These are phyloP conservation scores for Neospermospora avenae DNA, from an alignment of 2,329 filamentous ascomycete genomes.

Conservation along the genomic window DNA sequence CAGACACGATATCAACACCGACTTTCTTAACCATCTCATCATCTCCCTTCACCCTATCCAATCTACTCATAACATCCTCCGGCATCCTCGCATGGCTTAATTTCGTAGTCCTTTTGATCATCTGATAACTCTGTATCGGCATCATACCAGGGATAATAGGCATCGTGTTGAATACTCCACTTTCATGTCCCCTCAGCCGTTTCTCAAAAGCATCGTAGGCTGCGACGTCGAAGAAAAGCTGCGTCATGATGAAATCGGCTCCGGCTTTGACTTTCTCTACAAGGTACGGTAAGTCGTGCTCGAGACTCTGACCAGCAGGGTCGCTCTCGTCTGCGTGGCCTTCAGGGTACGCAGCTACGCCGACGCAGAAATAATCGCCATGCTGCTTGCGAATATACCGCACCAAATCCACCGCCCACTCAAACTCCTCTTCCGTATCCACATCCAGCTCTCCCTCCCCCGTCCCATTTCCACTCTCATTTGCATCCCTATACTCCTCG, in stretches of 20 bases:
- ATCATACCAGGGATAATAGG: conserved; percentile 93
- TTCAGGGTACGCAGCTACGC: conserved; percentile 92
- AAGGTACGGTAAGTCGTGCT: conserved; percentile 82
- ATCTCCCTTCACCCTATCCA: conserved; percentile 72
- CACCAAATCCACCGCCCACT: conserved; percentile 85
- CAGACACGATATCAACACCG: conserved; percentile 77
- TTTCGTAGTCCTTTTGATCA: conserved; percentile 90
- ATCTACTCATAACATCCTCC: conserved; percentile 61
- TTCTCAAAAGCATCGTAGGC: conserved; percentile 80
- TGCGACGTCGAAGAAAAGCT: conserved; percentile 88
- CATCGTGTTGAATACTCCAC: conserved; percentile 79
- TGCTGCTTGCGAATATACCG: conserved; percentile 81
- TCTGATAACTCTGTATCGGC: conserved; percentile 97
- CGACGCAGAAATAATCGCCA: conserved; percentile 94
- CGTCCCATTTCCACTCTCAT: conserved; percentile 48
- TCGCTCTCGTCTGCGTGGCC: conserved; percentile 90
- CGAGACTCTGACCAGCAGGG: conserved; percentile 64
- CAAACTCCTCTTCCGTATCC: conserved; percentile 60
- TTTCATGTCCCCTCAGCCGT: conserved; percentile 73
- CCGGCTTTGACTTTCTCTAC: conserved; percentile 89
- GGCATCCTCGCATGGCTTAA: conserved; percentile 87
- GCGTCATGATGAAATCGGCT: conserved; percentile 97
- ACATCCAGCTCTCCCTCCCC: conserved; percentile 36
- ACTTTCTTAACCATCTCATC: conserved; percentile 78
- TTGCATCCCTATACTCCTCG: conserved; percentile 80